Conservation (phyloP, 208 protist genomes). For the Acanthamoeba sp. region DNA sequence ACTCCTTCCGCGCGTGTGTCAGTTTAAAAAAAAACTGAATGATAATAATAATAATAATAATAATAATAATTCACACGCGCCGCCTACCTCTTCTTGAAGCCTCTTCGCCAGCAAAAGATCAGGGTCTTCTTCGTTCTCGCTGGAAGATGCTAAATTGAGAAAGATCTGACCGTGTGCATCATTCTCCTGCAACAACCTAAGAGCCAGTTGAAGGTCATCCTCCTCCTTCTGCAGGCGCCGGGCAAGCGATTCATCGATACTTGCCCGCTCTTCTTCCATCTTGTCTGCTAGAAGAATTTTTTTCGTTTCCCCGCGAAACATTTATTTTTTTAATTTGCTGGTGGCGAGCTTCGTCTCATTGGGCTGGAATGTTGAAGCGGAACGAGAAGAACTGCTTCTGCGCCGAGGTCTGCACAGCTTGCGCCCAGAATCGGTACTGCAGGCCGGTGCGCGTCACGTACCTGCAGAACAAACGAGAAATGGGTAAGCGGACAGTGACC, state of each 20-base stretch:
- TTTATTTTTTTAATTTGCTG: background rate
- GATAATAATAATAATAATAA: too few relatives aligned
- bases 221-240: background rate
- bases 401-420: background rate
- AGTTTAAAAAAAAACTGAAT: too few relatives aligned
- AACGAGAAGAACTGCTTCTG: constrained; percentile 33
- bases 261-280: background rate
- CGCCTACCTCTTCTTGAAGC: background rate
- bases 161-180: background rate
- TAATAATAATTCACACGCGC: too few relatives aligned
- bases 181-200: background rate
- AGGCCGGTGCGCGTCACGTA: background rate
- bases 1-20: too few relatives aligned
- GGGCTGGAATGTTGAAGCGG: background rate
- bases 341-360: too few relatives aligned
- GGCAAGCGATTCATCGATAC: background rate
- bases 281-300: background rate
- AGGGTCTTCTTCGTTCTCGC: background rate
- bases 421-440: background rate
- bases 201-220: background rate
- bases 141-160: too few relatives aligned
- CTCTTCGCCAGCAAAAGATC: background rate
- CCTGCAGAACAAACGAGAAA: background rate
- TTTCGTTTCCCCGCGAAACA: background rate
- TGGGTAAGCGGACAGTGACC: background rate